A percentile compares a stretch with the other conserved stretches of the same genome.
phyloP scores from a whole-genome alignment of 495 filamentous ascomycete genomes.

The Xylaria telfairii region DNA sequence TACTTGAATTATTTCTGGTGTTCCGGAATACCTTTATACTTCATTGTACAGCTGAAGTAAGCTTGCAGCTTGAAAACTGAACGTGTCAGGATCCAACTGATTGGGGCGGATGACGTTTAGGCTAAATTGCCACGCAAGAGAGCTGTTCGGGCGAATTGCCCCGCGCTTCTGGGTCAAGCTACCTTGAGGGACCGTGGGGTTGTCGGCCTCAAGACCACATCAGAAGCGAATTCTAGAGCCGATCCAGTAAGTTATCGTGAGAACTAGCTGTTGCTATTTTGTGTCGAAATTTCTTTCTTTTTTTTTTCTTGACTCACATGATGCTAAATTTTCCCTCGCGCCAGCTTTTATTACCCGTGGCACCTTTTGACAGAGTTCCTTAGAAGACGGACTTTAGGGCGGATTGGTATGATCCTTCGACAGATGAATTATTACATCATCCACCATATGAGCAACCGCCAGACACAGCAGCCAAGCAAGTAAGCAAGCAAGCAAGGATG shows the following conservation, averaged over 20 bases:
- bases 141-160: conserved; percentile 20
- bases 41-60: too few relatives aligned
- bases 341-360: not conserved
- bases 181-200: conserved; percentile 16
- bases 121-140: conserved; percentile 19
- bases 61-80: not conserved
- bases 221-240: not conserved
- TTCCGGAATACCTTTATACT: too few relatives aligned
- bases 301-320: not conserved
- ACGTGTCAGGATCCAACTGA: not conserved
- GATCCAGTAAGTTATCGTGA: conserved; percentile 10
- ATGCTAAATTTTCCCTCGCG: not conserved
- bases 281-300: not conserved
- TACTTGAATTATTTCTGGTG: too few relatives aligned
- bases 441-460: not conserved
- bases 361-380: not conserved
- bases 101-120: conserved; percentile 21
- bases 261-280: not conserved
- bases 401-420: not conserved
- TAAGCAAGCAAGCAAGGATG: conserved; percentile 45
- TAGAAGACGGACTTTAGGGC: not conserved
- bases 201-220: not conserved
- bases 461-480: not conserved
- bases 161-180: conserved; percentile 15
- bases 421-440: not conserved